Base-by-base conservation (phyloP, 2,329 filamentous ascomycete genomes). In the Fusarium torulosum region DNA sequence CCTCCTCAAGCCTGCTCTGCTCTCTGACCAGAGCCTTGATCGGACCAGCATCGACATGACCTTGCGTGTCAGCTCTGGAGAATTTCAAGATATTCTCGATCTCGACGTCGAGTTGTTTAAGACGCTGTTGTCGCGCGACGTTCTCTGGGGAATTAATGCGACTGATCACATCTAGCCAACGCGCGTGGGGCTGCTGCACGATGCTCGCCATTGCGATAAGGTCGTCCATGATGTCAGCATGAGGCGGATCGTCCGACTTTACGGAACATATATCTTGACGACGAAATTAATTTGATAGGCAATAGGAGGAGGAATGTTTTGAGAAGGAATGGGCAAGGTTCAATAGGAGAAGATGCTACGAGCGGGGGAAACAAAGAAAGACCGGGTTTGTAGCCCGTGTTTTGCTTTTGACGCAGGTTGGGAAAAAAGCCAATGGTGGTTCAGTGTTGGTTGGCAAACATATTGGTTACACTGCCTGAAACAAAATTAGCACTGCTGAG, bases 181-280 rank as follows among this genome's bases (percentile, higher is more conserved):
- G 41, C 35, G 20, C 81, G 79, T 3, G 80, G 80, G 46, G 29
- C 41, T 19, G 29, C n/a, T 33, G 20, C 2, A 46, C 8, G 17
- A 54, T 40, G 23, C 27, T 38, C 20, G 52, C 35, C n/a, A 37
- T 37, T 3, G 40, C 29, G 20, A 46, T 21, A 13, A 53, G 40
- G 17, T 53, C 51, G 29, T 53, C 41, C 51, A 53, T 47, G 27
- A 3, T 15, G 44, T 14, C 25, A 7, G 7, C 35, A 17, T 29
- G 4, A 13, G 17, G 35, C 17, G 2, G n/a, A 10, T n/a, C 35
- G 17, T 8, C 35, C 17, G 35, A 37, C 4, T 10, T n/a, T 4
- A 37, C 5, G 29, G 7, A 6, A 29, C 11, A 13, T 9, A 13
- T 29, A 29, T 11, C 4, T 29, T 13, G 10, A 29, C n/a, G n/a